These are phyloP conservation scores for Pseudocercospora crystallina DNA, from an alignment of 2,329 filamentous ascomycete species.

Conservation along the genomic window DNA sequence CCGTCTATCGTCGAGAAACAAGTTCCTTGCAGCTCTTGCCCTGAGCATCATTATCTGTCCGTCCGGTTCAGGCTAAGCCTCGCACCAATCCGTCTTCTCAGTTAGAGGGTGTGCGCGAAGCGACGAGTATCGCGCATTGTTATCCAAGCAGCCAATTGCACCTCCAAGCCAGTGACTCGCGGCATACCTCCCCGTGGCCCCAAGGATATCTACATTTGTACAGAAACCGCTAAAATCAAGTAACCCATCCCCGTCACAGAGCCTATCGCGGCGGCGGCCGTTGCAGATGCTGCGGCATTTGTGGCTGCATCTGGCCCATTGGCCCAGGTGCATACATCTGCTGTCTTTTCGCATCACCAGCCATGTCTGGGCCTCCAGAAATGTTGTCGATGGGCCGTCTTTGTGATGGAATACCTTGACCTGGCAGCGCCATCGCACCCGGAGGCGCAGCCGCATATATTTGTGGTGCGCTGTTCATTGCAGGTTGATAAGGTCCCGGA, in stretches of 20 bases:
- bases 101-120: no score
- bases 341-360: slow-evolving; percentile 57
- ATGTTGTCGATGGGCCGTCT: slow-evolving; percentile 63
- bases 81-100: no score
- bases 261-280: slow-evolving; percentile 22
- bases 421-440: slow-evolving; percentile 38
- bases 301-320: slow-evolving; percentile 44
- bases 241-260: not conserved
- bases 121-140: no score
- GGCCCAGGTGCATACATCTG: slow-evolving; percentile 53
- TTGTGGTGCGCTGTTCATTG: slow-evolving; percentile 17
- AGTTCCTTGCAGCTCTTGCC: slow-evolving; percentile 8
- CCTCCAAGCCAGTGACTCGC: no score
- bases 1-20: not conserved
- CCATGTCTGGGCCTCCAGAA: slow-evolving; percentile 52
- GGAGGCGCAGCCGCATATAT: slow-evolving; percentile 42
- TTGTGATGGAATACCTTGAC: slow-evolving; percentile 40
- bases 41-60: slow-evolving; percentile 12
- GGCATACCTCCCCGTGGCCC: not conserved
- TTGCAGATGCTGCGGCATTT: slow-evolving; percentile 20
- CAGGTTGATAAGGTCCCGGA: slow-evolving; percentile 42
- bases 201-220: slow-evolving; percentile 24
- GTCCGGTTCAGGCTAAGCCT: no score
- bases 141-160: no score
- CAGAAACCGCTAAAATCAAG: slow-evolving; percentile 9